Base-by-base conservation (phyloP, 2,329 filamentous ascomycete species). In the Clarireedia monteithiana region DNA sequence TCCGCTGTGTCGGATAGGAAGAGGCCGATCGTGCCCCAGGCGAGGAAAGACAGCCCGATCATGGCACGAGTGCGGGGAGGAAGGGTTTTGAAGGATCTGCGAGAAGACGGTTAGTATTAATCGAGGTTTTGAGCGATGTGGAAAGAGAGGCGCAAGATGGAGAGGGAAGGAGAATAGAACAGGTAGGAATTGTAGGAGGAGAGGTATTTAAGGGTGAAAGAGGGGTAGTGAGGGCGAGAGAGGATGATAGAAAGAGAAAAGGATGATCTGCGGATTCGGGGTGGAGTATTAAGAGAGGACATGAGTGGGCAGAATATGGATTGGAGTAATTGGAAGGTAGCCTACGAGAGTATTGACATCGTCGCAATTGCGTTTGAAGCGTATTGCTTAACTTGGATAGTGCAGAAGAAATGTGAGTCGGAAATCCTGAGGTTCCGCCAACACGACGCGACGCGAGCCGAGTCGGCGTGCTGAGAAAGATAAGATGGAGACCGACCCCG, bases 1-100 rank as follows among this genome's bases (percentile, higher is more conserved):
- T 92, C 91, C 15, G 86, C 83, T 56, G 77, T 77, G 67, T 92
- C 87, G 5, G 86, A 83, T 17, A 88, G 67, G 67, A 86, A 85
- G n/a, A 94, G 77, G 15, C 89, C 91, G 42, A 83, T 74, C 42
- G 76, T 74, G 14, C 89, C 89, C 82, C 90, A 96, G 36, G 81
- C 81, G 67, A 96, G 82, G 62, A 95, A 73, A 64, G 84, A 86
- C 49, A 83, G 69, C 63, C 91, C 91, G 60, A 95, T 77, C 48
- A 85, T 73, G 44, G 89, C 73, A 56, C 88, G 86, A 24, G 87
- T 86, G 63, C 81, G 84, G 17, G 86, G 80, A 3, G 85, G 74
- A 53, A 95, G 83, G 64, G 80, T 82, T 67, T 79, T 84, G 75
- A 91, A 95, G 6, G 51, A 52, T 56, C 66, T 67, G 20, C 10